Conservation (phyloP, 805 yeast genomes). For the Hanseniaspora vineae region DNA sequence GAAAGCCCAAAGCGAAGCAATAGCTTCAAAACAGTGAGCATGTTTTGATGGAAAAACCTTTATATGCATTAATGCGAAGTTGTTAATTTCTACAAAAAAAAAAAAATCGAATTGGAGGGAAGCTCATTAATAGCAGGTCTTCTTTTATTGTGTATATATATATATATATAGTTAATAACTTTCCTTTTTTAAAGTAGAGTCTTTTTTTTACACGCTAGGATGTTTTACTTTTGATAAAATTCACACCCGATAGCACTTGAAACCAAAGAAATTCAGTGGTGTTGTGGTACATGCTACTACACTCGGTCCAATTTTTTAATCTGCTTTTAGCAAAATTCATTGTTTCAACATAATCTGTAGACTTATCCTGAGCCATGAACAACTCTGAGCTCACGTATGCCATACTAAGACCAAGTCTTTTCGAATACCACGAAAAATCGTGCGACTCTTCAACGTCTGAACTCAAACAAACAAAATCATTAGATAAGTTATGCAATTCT, state of each 20-base stretch:
- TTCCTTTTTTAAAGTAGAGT: too few relatives aligned
- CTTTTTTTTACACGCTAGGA: conserved; percentile 26
- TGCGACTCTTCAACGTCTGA: conserved; percentile 54
- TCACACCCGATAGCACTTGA: conserved; percentile 46
- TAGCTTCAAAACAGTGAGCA: conserved; percentile 13
- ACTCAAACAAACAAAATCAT: conserved; percentile 69
- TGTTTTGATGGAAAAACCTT: not conserved
- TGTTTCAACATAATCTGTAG: conserved; percentile 44
- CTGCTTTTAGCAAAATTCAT: conserved; percentile 49
- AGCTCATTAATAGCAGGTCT: too few relatives aligned
- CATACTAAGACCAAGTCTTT: conserved; percentile 56
- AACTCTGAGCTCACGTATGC: conserved; percentile 66
- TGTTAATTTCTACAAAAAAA: too few relatives aligned
- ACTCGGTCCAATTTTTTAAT: conserved; percentile 35
- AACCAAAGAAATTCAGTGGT: conserved; percentile 70
- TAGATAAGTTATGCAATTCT: conserved; percentile 64
- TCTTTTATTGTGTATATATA: not conserved
- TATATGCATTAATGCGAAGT: too few relatives aligned
- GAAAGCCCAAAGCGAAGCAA: conserved; percentile 39
- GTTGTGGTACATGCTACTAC: conserved; percentile 50
- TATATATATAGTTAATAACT: not conserved
- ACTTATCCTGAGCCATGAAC: conserved; percentile 65
- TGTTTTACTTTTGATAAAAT: conserved; percentile 58
- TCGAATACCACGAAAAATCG: conserved; percentile 89
- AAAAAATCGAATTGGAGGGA: too few relatives aligned